Evolutionary conservation across 1,284 basidiomycete genomes (phyloP).

Genomic region (Fomitiporia mediterranea): DNA sequence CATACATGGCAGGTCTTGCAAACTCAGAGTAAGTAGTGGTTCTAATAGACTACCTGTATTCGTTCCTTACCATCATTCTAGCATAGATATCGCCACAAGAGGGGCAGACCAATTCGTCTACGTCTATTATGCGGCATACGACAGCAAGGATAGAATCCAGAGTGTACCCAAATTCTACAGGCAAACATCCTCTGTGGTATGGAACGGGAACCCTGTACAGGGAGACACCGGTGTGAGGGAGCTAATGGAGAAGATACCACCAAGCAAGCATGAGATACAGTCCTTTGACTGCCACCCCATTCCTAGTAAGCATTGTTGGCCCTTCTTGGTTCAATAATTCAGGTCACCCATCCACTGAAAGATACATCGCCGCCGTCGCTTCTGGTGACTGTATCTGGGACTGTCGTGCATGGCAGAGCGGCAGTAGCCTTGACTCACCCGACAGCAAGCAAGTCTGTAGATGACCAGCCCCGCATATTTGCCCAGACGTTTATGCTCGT

Average conservation of each 20-base stretch:
- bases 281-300: constrained; percentile 86
- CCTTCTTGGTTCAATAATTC: constrained; percentile 12
- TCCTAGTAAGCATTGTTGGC: constrained; percentile 49
- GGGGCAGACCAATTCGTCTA: constrained; percentile 76
- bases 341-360: constrained; percentile 28
- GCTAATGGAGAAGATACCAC: constrained; percentile 64
- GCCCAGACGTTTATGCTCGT: constrained; percentile 82
- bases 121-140: constrained; percentile 75
- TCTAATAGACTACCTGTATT: neutral
- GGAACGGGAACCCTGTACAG: constrained; percentile 81
- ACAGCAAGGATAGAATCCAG: constrained; percentile 62
- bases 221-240: constrained; percentile 62
- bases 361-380: constrained; percentile 74
- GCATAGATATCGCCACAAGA: constrained; percentile 75
- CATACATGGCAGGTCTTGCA: constrained; percentile 5
- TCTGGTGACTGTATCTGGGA: constrained; percentile 72
- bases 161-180: constrained; percentile 78
- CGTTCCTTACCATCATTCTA: constrained; percentile 28
- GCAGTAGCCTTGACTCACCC: constrained; percentile 53
- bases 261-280: constrained; percentile 75
- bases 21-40: constrained; percentile 15
- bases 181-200: constrained; percentile 65
- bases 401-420: constrained; percentile 66
- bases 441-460: constrained; percentile 49
- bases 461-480: constrained; percentile 78